These are phyloP conservation scores for Alternaria viburni DNA, from an alignment of 2,329 filamentous ascomycete genomes.

Conservation along the genomic window DNA sequence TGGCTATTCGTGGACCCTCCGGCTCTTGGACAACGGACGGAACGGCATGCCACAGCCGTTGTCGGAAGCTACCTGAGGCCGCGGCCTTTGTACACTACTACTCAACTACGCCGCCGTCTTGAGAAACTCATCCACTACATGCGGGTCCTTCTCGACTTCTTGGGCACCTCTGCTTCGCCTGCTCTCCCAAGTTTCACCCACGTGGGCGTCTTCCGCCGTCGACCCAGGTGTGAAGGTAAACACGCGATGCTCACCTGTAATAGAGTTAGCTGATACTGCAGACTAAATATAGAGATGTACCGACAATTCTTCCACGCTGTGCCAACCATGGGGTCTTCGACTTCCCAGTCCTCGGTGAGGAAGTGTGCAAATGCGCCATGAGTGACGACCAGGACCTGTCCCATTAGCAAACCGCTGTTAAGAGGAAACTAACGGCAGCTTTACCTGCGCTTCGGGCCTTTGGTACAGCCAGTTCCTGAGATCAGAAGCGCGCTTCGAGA, in stretches of 20 bases:
- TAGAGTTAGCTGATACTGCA: neutral
- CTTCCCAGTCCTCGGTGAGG: constrained; percentile 76
- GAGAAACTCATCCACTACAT: constrained; percentile 38
- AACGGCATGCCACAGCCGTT: constrained; percentile 3
- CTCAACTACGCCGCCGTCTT: constrained; percentile 14
- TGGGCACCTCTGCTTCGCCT: constrained; percentile 21
- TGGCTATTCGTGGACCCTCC: neutral
- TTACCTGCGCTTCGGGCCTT: constrained; percentile 36
- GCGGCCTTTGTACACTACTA: neutral
- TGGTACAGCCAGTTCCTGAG: constrained; percentile 37
- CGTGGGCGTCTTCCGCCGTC: constrained; percentile 33
- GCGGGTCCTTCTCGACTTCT: constrained; percentile 31
- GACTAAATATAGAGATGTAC: constrained; percentile 1
- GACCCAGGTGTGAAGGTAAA: constrained; percentile 38
- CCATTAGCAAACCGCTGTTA: constrained; percentile 28
- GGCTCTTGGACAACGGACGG: neutral
- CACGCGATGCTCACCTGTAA: constrained; percentile 36
- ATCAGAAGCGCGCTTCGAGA: constrained; percentile 38
- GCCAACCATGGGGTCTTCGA: constrained; percentile 36
- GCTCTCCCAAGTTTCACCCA: constrained; percentile 35
- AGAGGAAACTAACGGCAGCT: neutral
- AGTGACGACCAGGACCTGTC: constrained; percentile 75
- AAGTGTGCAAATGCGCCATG: constrained; percentile 88
- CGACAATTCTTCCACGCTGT: constrained; percentile 44
- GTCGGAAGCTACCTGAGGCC: neutral